A percentile compares a stretch with the other conserved stretches of the same genome.
Evolutionary conservation across 192 early-diverging fungal species (phyloP).

Genomic region (Obelidium mucronatum): DNA sequence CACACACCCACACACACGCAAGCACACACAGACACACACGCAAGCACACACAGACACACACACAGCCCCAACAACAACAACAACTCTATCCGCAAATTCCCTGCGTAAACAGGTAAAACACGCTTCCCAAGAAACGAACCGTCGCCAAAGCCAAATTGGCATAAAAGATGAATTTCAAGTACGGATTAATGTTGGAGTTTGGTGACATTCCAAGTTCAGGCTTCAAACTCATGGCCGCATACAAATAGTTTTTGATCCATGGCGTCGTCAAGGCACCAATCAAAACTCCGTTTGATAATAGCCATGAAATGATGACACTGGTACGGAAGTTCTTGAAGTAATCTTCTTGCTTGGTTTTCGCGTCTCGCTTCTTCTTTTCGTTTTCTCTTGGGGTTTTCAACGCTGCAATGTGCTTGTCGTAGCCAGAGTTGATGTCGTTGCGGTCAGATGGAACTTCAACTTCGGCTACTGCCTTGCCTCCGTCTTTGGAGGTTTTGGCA

Average conservation of each 20-base stretch:
- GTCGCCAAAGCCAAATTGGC: constrained; percentile 75
- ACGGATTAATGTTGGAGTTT: constrained; percentile 63
- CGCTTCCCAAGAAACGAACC: constrained; percentile 79
- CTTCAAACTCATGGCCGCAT: constrained; percentile 26
- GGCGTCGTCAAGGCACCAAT: constrained; percentile 72
- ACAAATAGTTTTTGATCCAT: constrained; percentile 33
- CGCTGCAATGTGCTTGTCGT: constrained; percentile 77
- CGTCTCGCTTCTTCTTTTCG: constrained; percentile 73
- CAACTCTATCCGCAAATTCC: constrained; percentile 62
- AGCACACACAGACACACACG: too few relatives aligned
- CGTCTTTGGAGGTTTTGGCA: constrained; percentile 75
- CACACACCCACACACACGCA: too few relatives aligned
- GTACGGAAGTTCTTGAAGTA: constrained; percentile 91
- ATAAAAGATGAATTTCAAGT: constrained; percentile 85
- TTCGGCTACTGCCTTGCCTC: constrained; percentile 73
- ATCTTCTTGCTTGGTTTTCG: constrained; percentile 87
- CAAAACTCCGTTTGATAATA: constrained; percentile 82
- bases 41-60: too few relatives aligned
- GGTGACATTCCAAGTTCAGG: constrained; percentile 29
- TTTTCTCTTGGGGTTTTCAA: constrained; percentile 58
- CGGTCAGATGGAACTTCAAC: constrained; percentile 77
- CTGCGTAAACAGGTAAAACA: constrained; percentile 72
- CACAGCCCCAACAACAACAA: not conserved
- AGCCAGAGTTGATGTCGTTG: constrained; percentile 82
- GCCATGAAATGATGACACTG: constrained; percentile 80